These are phyloP conservation scores for Phytophthora constricta DNA, from an alignment of 352 stramenopile species.

Conservation along the genomic window DNA sequence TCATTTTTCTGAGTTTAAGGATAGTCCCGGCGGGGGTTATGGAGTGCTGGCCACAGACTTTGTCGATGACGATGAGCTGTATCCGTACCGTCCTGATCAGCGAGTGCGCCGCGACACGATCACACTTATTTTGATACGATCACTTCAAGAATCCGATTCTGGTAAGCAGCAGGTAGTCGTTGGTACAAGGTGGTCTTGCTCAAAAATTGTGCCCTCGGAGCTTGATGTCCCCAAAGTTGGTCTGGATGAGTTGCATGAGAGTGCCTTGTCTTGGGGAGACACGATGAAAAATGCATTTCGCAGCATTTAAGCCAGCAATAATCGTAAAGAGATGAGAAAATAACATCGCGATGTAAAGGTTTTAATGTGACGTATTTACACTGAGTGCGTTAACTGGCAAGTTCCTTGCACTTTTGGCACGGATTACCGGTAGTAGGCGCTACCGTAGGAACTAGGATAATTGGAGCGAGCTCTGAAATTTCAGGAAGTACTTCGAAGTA, in stretches of 20 bases:
- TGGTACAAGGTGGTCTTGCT: conserved; percentile 27
- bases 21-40: conserved; percentile 8
- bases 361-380: too few relatives aligned
- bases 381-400: too few relatives aligned
- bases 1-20: conserved; percentile 27
- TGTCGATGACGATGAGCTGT: conserved; percentile 49
- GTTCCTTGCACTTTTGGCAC: too few relatives aligned
- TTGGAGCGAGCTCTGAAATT: too few relatives aligned
- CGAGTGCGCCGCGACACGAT: conserved; percentile 37
- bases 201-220: conserved; percentile 17
- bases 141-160: neutral
- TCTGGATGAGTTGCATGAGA: conserved; percentile 22
- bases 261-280: conserved; percentile 24
- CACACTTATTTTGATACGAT: conserved; percentile 15
- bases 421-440: too few relatives aligned
- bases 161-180: conserved; percentile 25
- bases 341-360: too few relatives aligned
- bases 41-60: conserved; percentile 28
- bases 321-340: neutral
- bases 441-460: too few relatives aligned
- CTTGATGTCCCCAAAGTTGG: conserved; percentile 20
- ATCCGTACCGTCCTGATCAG: conserved; percentile 40
- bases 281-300: conserved; percentile 31
- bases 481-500: too few relatives aligned
- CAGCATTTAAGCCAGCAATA: conserved; percentile 12